These are phyloP conservation scores for Nakazawaea ambrosiae DNA, from an alignment of 805 yeast genomes.

Conservation along the genomic window DNA sequence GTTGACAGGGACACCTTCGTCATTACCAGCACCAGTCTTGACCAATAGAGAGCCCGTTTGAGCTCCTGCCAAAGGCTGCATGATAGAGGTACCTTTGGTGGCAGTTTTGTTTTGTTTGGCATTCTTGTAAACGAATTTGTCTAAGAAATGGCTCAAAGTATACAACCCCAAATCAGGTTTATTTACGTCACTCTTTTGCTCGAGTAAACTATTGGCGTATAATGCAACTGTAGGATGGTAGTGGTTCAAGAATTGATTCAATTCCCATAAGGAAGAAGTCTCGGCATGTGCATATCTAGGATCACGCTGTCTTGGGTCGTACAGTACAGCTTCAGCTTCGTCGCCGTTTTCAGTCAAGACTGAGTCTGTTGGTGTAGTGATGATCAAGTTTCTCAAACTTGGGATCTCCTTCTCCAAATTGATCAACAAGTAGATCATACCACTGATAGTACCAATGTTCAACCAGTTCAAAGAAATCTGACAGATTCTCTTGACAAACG, in stretches of 20 bases:
- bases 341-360: constrained; percentile 38
- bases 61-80: constrained; percentile 94
- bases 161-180: constrained; percentile 91
- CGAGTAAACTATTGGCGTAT: constrained; percentile 63
- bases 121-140: constrained; percentile 90
- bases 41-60: constrained; percentile 66
- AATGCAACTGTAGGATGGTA: constrained; percentile 88
- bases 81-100: constrained; percentile 84
- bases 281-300: constrained; percentile 89
- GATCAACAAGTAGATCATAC: constrained; percentile 68
- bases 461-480: constrained; percentile 85
- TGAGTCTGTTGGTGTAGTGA: constrained; percentile 45
- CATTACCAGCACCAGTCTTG: constrained; percentile 27
- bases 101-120: constrained; percentile 64
- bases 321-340: constrained; percentile 26
- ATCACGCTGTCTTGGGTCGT: constrained; percentile 87
- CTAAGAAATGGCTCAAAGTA: constrained; percentile 85
- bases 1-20: constrained; percentile 62
- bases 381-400: constrained; percentile 55
- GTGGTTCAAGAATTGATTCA: constrained; percentile 64
- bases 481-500: constrained; percentile 84
- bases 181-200: constrained; percentile 36
- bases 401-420: constrained; percentile 64
- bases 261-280: constrained; percentile 81
- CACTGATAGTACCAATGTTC: constrained; percentile 81